Evolutionary conservation across 1,139 yeast genomes (phyloP).

Genomic region (Pneumocystis carinii): DNA sequence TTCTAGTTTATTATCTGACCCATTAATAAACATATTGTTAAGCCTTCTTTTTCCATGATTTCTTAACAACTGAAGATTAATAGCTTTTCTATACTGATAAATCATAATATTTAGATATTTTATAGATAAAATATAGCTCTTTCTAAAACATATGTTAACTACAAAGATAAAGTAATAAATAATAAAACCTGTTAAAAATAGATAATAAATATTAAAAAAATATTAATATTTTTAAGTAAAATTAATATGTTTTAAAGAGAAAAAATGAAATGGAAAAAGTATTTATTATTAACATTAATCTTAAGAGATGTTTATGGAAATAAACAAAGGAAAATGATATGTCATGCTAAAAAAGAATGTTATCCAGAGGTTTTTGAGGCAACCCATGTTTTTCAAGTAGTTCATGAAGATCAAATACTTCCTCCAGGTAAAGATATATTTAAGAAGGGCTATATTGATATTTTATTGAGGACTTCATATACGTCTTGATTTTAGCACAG

Average conservation of each 20-base stretch:
- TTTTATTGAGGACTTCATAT: not conserved
- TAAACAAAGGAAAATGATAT: not conserved
- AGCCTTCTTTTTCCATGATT: not conserved
- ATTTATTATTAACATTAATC: not conserved
- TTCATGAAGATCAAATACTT: not conserved
- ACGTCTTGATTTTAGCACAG: not conserved
- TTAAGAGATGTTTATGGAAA: not conserved
- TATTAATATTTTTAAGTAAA: too few relatives aligned
- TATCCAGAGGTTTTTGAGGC: conserved; percentile 1
- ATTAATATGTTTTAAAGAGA: not conserved
- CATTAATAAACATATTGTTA: not conserved
- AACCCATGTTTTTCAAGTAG: not conserved
- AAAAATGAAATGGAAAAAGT: not conserved
- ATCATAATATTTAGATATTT: too few relatives aligned
- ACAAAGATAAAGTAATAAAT: too few relatives aligned
- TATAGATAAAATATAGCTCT: too few relatives aligned
- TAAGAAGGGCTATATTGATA: not conserved
- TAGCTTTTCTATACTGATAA: too few relatives aligned
- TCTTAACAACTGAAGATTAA: not conserved
- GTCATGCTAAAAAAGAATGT: not conserved
- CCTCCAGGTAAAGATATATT: not conserved
- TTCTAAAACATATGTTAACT: too few relatives aligned
- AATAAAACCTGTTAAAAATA: too few relatives aligned
- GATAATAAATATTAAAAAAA: too few relatives aligned
- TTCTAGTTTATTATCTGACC: not conserved